Base-by-base conservation (phyloP, 2,329 filamentous ascomycete genomes). In the Geosmithia flava region DNA sequence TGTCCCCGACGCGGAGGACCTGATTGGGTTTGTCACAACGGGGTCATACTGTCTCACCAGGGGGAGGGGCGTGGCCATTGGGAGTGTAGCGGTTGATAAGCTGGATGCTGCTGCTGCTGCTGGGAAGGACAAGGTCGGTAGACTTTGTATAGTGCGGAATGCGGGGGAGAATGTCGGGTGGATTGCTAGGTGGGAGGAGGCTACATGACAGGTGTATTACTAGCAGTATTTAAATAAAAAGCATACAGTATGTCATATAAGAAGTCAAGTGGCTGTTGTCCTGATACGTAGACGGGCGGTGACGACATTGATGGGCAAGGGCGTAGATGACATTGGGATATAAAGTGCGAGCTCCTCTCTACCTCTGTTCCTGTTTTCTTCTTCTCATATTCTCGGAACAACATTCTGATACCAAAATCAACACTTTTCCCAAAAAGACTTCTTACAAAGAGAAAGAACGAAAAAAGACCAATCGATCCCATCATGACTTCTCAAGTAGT, bases 1-100 rank as follows among this genome's bases (percentile, higher is more conserved):
- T 0, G 80, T 89, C n/a, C 91, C 91, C 0, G 71, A 73, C 10
- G 80, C 81, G 52, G 71, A 76, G 20, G 86, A 96, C 60, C 71
- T 97, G 13, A 78, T 97, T 46, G 93, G 93, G 0, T 98, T 95
- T 61, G 82, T 96, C 20, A 96, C 89, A 2, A 85, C 84, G 1
- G 93, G 91, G 0, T 83, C 86, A 46, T 95, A 84, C 61, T 89
- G 84, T 57, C 74, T 97, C 2, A 77, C 79, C 2, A 79, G 85
- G 53, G 93, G 91, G 0, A 77, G 75, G 54, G 86, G 84, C 1
- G 81, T 80, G 16, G 91, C 82, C 0, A 72, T 97, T 50, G 93
- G 85, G 0, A 83, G 77, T 46, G 59, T 97, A 23, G 69, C 79
- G 15, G 68, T 83, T 1, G 69, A 70, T 5, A 83, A 73, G 61